Base-by-base conservation (phyloP, 768 basidiomycete species). In the Chiua virens region DNA sequence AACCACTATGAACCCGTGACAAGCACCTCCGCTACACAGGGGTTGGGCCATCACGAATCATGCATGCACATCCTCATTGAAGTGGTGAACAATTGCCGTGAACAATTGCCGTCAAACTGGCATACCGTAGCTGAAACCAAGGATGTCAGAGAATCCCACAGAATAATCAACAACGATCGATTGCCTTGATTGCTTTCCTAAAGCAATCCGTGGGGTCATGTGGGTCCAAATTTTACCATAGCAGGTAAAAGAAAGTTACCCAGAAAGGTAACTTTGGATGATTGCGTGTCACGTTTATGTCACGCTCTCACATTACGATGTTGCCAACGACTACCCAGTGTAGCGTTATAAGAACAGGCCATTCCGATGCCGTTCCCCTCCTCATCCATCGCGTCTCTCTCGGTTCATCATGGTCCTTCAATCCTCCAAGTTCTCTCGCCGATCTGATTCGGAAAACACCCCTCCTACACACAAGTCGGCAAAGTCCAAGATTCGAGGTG, bases 391-490 rank as follows among this genome's bases (percentile, higher is more conserved):
- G n/a, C n/a, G n/a, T n/a, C n/a, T n/a, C n/a, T n/a, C n/a, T n/a
- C n/a, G n/a, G n/a, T n/a, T 27, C 46, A 48, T 14, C 38, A 71
- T 75, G 74, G 62, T 63, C 41, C 52, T 59, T 32, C 59, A 63
- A 20, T 36, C 59, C 13, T 30, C 58, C 36, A 58, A 59, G 51
- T 50, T 45, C 32, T 13, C 66, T 13, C 69, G 68, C 22, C 53
- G 54, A 38, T 38, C 22, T 11, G 56, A 71, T 42, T 48, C 59
- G 5, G 73, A 74, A 49, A 75, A 75, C 53, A 64, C 63, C 0
- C 72, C 71, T 15, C 71, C 69, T 3, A 45, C 55, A 7, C 4
- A 51, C 39, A 54, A 36, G 21, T 49, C 27, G 2, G 9, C 55
- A 1, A 60, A 56, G 34, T 37, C 45, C 21, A 66, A 61, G 20